These are phyloP conservation scores for Rhodotorula sp. DNA, from an alignment of 1,284 basidiomycete species.

Conservation along the genomic window DNA sequence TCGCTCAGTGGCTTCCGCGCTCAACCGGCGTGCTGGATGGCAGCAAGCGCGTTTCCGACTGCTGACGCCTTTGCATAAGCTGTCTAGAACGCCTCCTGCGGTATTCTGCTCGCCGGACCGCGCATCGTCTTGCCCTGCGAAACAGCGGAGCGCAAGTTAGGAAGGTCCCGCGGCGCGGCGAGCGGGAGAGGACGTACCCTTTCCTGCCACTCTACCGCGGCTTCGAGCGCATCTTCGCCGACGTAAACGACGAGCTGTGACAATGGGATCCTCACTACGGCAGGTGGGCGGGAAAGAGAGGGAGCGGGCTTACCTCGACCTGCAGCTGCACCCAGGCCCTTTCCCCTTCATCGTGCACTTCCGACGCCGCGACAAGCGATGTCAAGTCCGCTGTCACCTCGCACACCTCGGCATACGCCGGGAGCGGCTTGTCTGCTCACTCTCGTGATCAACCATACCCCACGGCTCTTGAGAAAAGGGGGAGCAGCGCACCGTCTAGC, in stretches of 20 bases:
- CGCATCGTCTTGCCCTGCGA: not conserved
- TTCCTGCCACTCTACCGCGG: conserved; percentile 8
- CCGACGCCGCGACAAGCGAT: not conserved
- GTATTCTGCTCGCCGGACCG: not conserved
- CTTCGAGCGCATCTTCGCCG: conserved; percentile 17
- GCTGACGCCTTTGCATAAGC: no score
- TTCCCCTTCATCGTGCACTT: not conserved
- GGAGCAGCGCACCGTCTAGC: not conserved
- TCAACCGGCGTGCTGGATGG: no score
- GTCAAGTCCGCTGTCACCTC: conserved; percentile 1
- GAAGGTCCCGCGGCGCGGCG: no score
- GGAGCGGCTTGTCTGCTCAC: not conserved
- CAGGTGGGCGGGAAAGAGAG: not conserved
- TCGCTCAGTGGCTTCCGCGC: no score
- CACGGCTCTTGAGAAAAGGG: not conserved
- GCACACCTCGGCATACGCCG: not conserved
- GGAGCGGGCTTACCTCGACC: not conserved
- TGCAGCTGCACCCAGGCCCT: conserved; percentile 21
- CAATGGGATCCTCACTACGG: not conserved
- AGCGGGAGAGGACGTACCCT: not conserved
- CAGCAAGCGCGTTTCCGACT: no score
- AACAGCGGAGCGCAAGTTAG: not conserved
- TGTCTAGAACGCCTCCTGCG: not conserved
- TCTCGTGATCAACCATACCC: not conserved
- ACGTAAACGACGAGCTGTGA: conserved; percentile 11